A percentile compares a stretch with the other conserved stretches of the same genome.
These are phyloP conservation scores for Globisporangium alternatum DNA, from an alignment of 352 stramenopile species.

Conservation along the genomic window DNA sequence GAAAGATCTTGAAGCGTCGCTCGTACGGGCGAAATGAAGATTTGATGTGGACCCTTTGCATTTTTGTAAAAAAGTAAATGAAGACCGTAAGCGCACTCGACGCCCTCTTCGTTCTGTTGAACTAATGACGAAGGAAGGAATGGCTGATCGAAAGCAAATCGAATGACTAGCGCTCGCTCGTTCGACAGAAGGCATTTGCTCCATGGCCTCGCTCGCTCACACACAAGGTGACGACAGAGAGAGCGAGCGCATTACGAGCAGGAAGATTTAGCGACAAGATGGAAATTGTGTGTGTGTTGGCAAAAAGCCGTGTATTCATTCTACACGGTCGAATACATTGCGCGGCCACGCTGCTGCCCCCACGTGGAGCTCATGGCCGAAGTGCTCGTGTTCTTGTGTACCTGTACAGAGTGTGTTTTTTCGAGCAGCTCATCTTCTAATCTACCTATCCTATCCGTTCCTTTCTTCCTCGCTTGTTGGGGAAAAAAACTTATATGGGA, in stretches of 20 bases:
- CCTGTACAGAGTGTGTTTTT: constrained; percentile 14
- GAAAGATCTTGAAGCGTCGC: too few species aligned
- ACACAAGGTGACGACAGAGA: too few species aligned
- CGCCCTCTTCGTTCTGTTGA: too few species aligned
- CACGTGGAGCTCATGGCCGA: neutral
- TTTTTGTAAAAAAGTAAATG: neutral
- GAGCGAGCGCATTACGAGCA: neutral
- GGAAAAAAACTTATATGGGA: neutral
- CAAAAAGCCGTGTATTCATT: constrained; percentile 28
- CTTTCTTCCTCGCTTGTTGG: neutral
- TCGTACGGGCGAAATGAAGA: neutral
- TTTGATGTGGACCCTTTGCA: neutral
- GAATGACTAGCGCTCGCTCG: too few species aligned
- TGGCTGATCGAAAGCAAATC: too few species aligned
- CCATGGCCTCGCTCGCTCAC: too few species aligned
- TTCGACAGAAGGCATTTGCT: too few species aligned
- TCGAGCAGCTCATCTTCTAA: neutral
- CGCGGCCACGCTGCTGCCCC: neutral
- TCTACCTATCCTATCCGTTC: constrained; percentile 18
- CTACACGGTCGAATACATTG: constrained; percentile 19
- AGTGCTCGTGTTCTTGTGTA: constrained; percentile 7
- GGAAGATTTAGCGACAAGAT: too few species aligned
- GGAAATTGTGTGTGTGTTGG: neutral
- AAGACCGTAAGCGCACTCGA: neutral
- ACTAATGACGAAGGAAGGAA: too few species aligned